phyloP scores from a whole-genome alignment of 2,329 filamentous ascomycete species.

The Neofusicoccum ribis region DNA sequence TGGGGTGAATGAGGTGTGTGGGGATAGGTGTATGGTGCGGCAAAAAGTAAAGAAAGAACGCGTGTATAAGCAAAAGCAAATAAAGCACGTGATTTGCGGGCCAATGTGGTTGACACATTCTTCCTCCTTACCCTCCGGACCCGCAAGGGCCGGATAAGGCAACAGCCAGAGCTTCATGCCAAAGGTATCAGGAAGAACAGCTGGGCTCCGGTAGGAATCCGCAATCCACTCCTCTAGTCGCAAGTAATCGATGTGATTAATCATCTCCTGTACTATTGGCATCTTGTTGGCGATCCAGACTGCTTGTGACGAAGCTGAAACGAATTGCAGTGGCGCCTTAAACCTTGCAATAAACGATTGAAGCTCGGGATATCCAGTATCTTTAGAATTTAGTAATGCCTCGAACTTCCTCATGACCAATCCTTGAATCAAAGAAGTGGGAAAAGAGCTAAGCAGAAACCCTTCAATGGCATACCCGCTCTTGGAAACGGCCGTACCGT shows the following conservation, averaged over 20 bases:
- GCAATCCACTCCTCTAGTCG: background rate
- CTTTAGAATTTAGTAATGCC: no score
- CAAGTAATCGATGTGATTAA: background rate
- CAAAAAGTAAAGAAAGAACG: no score
- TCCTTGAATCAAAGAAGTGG: no score
- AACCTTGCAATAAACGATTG: background rate
- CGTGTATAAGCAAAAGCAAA: no score
- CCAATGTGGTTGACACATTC: no score
- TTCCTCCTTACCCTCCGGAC: background rate
- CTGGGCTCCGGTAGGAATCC: background rate
- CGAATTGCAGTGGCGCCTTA: background rate
- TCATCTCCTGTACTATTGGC: background rate
- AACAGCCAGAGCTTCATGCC: background rate
- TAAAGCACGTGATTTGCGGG: no score
- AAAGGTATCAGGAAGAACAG: background rate
- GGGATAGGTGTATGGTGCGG: no score
- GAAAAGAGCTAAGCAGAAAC: no score
- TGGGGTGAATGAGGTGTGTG: no score
- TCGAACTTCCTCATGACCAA: no score
- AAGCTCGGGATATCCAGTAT: background rate
- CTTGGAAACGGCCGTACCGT: background rate
- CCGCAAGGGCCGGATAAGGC: background rate
- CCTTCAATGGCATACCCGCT: background rate
- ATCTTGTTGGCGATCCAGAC: background rate
- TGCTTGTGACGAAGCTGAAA: background rate